phyloP scores from a whole-genome alignment of 495 filamentous ascomycete species.

The Penicillium tannophilum region DNA sequence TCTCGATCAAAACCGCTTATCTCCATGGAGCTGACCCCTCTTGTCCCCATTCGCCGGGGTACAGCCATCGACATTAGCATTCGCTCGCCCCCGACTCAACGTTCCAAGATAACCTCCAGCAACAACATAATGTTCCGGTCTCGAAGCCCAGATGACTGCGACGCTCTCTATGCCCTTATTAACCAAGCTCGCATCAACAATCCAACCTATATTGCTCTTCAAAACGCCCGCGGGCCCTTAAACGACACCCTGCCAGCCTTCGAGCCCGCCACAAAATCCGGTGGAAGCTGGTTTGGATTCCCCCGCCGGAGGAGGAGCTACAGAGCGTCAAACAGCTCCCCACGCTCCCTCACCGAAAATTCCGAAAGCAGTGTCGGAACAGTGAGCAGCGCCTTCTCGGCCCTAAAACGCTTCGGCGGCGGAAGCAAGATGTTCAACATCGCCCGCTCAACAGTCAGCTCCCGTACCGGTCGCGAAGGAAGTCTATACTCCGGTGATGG shows the following conservation, averaged over 20 bases:
- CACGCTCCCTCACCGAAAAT: slow-evolving; percentile 53
- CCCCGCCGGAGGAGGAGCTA: slow-evolving; percentile 58
- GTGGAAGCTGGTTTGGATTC: slow-evolving; percentile 47
- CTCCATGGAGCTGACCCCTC: slow-evolving; percentile 80
- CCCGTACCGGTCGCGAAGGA: slow-evolving; percentile 55
- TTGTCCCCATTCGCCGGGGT: slow-evolving; percentile 83
- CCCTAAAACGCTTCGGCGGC: slow-evolving; percentile 68
- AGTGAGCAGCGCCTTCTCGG: slow-evolving; percentile 67
- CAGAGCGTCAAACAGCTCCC: slow-evolving; percentile 53
- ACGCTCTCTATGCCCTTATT: slow-evolving; percentile 77
- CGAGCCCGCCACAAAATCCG: slow-evolving; percentile 33
- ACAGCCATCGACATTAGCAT: slow-evolving; percentile 94
- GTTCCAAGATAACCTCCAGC: slow-evolving; percentile 68
- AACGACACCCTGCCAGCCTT: slow-evolving; percentile 32
- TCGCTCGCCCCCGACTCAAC: slow-evolving; percentile 72
- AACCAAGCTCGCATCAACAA: slow-evolving; percentile 85
- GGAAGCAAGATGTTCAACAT: slow-evolving; percentile 76
- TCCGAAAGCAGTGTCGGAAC: slow-evolving; percentile 61
- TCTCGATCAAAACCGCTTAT: slow-evolving; percentile 63
- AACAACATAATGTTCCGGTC: slow-evolving; percentile 90
- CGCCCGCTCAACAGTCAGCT: slow-evolving; percentile 61
- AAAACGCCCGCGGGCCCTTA: slow-evolving; percentile 61
- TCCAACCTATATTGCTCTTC: slow-evolving; percentile 81
- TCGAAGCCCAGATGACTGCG: slow-evolving; percentile 72
- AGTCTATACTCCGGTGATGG: slow-evolving; percentile 64